Evolutionary conservation across 1,284 basidiomycete species (phyloP).

Genomic region (Calocybe gambosa): DNA sequence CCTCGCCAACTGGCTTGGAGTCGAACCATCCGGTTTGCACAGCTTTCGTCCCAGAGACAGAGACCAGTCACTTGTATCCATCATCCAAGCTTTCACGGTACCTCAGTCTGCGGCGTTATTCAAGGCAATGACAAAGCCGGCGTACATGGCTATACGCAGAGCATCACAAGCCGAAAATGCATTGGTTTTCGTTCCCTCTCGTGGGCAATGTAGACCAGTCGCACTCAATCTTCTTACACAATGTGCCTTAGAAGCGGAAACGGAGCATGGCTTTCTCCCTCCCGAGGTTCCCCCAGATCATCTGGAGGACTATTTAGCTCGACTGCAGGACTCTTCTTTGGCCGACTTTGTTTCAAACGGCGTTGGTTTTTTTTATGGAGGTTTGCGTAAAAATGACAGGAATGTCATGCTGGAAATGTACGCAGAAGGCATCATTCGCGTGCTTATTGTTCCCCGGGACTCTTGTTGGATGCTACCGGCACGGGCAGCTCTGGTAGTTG

Average conservation of each 20-base stretch:
- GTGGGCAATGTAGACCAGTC: conserved; percentile 70
- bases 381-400: conserved; percentile 67
- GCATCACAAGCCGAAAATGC: conserved; percentile 42
- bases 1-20: conserved; percentile 80
- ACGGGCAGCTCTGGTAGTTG: conserved; percentile 74
- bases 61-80: conserved; percentile 71
- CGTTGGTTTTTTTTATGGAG: conserved; percentile 83
- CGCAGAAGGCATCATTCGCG: conserved; percentile 74
- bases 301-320: conserved; percentile 55
- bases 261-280: conserved; percentile 68
- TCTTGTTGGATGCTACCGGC: conserved; percentile 85
- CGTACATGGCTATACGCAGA: conserved; percentile 60
- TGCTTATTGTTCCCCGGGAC: conserved; percentile 80
- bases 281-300: conserved; percentile 45
- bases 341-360: conserved; percentile 82
- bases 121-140: conserved; percentile 91
- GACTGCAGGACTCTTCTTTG: conserved; percentile 64
- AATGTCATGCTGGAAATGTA: conserved; percentile 79
- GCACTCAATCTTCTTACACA: conserved; percentile 87
- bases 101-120: conserved; percentile 84
- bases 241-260: conserved; percentile 72
- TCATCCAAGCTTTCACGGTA: conserved; percentile 78
- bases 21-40: conserved; percentile 61
- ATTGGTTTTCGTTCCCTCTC: conserved; percentile 90
- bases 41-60: conserved; percentile 82